phyloP scores from a whole-genome alignment of 495 filamentous ascomycete genomes.

The Haplographium delicatum region DNA sequence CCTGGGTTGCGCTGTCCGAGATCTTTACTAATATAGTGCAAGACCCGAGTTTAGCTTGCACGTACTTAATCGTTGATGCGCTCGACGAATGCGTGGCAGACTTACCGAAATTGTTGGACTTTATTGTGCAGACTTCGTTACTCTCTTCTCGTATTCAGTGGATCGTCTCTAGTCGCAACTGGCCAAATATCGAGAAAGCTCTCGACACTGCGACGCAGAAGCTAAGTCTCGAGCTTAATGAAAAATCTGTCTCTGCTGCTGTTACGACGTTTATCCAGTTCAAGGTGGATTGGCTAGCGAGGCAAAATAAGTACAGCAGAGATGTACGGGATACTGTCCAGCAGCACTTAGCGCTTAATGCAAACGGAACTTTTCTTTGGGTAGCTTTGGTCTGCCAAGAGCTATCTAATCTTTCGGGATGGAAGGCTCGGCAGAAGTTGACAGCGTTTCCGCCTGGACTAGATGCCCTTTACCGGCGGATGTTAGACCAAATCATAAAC shows the following conservation, averaged over 20 bases:
- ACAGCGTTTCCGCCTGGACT: constrained; percentile 28
- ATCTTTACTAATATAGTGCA: constrained; percentile 32
- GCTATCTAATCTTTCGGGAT: constrained; percentile 1
- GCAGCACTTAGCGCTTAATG: constrained; percentile 6
- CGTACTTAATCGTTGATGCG: constrained; percentile 40
- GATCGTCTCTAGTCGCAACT: constrained; percentile 21
- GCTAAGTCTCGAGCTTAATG: constrained; percentile 26
- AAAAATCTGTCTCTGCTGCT: constrained; percentile 13
- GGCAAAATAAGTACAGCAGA: constrained; percentile 1
- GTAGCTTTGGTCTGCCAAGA: constrained; percentile 23
- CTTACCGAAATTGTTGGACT: constrained; percentile 15
- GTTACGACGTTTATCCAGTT: constrained; percentile 11
- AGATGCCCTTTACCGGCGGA: constrained; percentile 27
- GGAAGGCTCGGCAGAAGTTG: constrained; percentile 10
- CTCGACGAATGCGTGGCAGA: constrained; percentile 40
- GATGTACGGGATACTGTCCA: constrained; percentile 6
- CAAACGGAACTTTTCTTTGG: neutral
- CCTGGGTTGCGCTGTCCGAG: constrained; percentile 25
- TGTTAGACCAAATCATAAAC: constrained; percentile 25
- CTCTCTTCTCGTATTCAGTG: constrained; percentile 15
- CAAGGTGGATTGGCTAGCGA: neutral
- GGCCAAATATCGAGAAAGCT: constrained; percentile 11
- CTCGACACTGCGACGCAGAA: constrained; percentile 4
- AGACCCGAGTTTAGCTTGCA: constrained; percentile 20
- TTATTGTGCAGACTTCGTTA: constrained; percentile 5